These are phyloP conservation scores for Amanita pseudoporphyria DNA, from an alignment of 768 basidiomycete species.

Conservation along the genomic window DNA sequence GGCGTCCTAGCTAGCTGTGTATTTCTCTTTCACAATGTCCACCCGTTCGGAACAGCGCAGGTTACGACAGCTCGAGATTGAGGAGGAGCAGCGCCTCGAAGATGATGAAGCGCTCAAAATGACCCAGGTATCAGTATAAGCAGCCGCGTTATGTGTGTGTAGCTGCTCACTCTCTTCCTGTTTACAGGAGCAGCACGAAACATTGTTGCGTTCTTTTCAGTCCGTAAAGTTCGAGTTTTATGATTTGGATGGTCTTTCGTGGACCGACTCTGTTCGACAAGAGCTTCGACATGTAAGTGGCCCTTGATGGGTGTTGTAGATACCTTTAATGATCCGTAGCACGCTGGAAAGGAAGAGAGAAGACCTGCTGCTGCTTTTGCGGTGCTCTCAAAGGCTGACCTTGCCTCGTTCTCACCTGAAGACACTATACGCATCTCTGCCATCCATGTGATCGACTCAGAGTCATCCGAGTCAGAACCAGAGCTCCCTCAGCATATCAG, in stretches of 20 bases:
- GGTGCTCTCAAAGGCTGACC: slow-evolving; percentile 28
- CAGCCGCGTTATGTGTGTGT: not conserved
- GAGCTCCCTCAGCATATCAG: slow-evolving; percentile 6
- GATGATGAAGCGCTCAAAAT: slow-evolving; percentile 48
- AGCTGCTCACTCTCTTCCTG: slow-evolving; percentile 4
- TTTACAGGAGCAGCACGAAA: slow-evolving; percentile 29
- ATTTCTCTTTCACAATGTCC: slow-evolving; percentile 1
- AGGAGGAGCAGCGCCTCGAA: slow-evolving; percentile 42
- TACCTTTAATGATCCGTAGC: not conserved
- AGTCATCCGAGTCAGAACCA: not conserved
- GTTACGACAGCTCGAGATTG: slow-evolving; percentile 35
- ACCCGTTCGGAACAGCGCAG: slow-evolving; percentile 38
- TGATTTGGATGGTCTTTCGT: slow-evolving; percentile 50
- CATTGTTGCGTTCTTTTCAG: slow-evolving; percentile 33
- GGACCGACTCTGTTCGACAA: slow-evolving; percentile 30
- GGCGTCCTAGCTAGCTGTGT: no score
- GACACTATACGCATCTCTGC: slow-evolving; percentile 31
- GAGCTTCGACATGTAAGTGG: slow-evolving; percentile 17
- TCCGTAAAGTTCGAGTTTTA: slow-evolving; percentile 53
- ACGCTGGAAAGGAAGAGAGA: not conserved
- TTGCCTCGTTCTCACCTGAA: slow-evolving; percentile 23
- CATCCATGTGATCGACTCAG: slow-evolving; percentile 1
- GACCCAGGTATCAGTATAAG: slow-evolving; percentile 35
- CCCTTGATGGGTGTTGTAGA: not conserved
- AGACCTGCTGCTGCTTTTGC: slow-evolving; percentile 15